Evolutionary conservation across 148 eudicot species (phyloP).

Genomic region (Selenicereus undatus): DNA sequence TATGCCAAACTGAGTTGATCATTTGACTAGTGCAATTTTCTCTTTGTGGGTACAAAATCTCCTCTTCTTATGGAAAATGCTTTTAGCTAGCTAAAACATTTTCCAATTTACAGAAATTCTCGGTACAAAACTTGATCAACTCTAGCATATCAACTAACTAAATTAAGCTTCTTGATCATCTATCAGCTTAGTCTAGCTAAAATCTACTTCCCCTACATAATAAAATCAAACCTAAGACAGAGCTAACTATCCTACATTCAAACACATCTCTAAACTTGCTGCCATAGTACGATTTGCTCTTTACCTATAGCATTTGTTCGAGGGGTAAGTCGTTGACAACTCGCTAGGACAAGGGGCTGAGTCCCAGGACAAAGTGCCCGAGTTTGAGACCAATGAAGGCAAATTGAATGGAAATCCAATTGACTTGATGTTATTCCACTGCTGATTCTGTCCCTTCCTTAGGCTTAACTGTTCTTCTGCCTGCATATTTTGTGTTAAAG

Average conservation of each 20-base stretch:
- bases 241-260: constrained; percentile 15
- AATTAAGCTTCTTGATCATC: background rate
- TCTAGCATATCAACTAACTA: background rate
- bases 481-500: constrained; percentile 44
- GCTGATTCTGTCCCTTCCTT: constrained; percentile 36
- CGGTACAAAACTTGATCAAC: background rate
- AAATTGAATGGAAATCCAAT: constrained; percentile 57
- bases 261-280: background rate
- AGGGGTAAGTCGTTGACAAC: constrained; percentile 51
- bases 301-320: constrained; percentile 42
- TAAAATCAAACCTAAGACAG: constrained; percentile 3
- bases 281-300: background rate
- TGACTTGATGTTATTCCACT: constrained; percentile 40
- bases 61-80: background rate
- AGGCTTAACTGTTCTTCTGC: constrained; percentile 34
- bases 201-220: constrained; percentile 10
- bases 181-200: background rate
- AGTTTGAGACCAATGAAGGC: constrained; percentile 30
- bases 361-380: constrained; percentile 53
- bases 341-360: constrained; percentile 67
- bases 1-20: constrained; percentile 6
- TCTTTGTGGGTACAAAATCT: background rate
- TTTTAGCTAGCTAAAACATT: background rate
- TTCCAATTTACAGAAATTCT: background rate
- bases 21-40: background rate